Conservation (phyloP, 345 rosid species). For the Raphanus sativus region DNA sequence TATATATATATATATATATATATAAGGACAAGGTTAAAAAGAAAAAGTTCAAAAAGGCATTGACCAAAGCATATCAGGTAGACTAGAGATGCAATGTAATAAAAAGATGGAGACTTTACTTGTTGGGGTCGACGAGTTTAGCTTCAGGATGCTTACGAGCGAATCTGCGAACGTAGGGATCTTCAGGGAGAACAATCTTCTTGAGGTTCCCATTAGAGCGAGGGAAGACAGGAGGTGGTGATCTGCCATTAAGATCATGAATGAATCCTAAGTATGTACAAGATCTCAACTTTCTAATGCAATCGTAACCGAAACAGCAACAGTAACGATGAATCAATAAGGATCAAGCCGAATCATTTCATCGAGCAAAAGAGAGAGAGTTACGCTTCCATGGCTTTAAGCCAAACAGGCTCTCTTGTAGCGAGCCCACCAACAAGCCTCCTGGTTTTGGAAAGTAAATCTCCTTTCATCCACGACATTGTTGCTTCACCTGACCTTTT, state of each 20-base stretch:
- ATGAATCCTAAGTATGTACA: neutral
- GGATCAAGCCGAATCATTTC: neutral
- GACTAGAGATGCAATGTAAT: neutral
- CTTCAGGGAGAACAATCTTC: constrained; percentile 79
- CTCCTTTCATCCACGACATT: constrained; percentile 89
- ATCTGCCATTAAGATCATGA: constrained; percentile 19
- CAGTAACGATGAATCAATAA: neutral
- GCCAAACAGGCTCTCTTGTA: constrained; percentile 73
- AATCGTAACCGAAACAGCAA: neutral
- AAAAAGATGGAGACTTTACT: constrained; percentile 44
- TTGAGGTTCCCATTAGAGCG: constrained; percentile 60
- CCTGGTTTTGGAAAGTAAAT: constrained; percentile 66
- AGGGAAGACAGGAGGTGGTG: constrained; percentile 80
- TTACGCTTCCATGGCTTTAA: constrained; percentile 91
- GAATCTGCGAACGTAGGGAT: constrained; percentile 68
- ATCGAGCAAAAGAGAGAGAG: neutral
- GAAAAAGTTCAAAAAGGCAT: neutral
- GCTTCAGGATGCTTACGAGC: constrained; percentile 58
- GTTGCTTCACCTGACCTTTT: constrained; percentile 14
- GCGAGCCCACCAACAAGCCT: constrained; percentile 89
- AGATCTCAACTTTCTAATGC: constrained; percentile 11
- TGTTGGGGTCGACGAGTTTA: constrained; percentile 58
- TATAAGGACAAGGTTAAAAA: neutral
- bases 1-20: too few species aligned
- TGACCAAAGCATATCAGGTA: neutral